A percentile compares a stretch with the other conserved stretches of the same genome.
phyloP scores from a whole-genome alignment of 2,329 filamentous ascomycete species.

The Colletotrichum gigasporum region DNA sequence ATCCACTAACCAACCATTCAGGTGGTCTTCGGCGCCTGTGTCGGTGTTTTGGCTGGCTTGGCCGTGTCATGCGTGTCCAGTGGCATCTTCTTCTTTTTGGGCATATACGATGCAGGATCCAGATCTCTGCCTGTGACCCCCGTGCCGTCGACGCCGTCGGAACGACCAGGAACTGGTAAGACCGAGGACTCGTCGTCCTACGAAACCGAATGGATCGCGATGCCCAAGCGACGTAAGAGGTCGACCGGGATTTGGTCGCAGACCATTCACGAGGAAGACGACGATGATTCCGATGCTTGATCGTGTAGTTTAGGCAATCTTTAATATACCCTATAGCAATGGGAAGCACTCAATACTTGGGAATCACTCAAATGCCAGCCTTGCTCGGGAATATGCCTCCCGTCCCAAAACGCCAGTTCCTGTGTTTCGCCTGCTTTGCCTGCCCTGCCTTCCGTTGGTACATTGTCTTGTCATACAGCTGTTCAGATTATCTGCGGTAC shows the following conservation, averaged over 20 bases:
- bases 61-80: slow-evolving; percentile 66
- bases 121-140: slow-evolving; percentile 21
- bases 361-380: slow-evolving; percentile 27
- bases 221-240: slow-evolving; percentile 49
- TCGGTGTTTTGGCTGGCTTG: slow-evolving; percentile 73
- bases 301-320: background rate
- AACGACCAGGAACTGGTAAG: slow-evolving; percentile 30
- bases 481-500: slow-evolving; percentile 56
- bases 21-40: slow-evolving; percentile 72
- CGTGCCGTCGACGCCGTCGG: slow-evolving; percentile 46
- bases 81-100: slow-evolving; percentile 61
- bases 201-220: slow-evolving; percentile 48
- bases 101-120: slow-evolving; percentile 46
- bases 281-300: slow-evolving; percentile 63
- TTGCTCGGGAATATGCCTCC: slow-evolving; percentile 14
- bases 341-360: slow-evolving; percentile 1
- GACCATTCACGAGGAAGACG: slow-evolving; percentile 78
- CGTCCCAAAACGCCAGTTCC: slow-evolving; percentile 23
- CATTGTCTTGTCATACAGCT: background rate
- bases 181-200: slow-evolving; percentile 39
- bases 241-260: slow-evolving; percentile 66
- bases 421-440: slow-evolving; percentile 13
- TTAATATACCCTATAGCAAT: background rate
- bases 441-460: background rate
- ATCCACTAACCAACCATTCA: slow-evolving; percentile 38